These are phyloP conservation scores for Diaporthe sp. DNA, from an alignment of 2,329 filamentous ascomycete species.

Conservation along the genomic window DNA sequence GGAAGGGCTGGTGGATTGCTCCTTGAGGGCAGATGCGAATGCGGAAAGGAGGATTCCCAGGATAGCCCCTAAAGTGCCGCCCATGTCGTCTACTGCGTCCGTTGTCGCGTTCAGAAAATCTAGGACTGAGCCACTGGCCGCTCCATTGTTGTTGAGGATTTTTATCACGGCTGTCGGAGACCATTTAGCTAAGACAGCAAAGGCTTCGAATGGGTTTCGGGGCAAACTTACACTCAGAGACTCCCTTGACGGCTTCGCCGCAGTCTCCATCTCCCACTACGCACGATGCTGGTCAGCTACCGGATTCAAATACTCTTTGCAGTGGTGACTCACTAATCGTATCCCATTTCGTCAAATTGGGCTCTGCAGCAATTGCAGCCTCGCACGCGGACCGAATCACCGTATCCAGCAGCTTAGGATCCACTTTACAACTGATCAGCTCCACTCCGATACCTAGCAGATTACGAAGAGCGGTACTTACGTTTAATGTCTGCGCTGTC, in stretches of 20 bases:
- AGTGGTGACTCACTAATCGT: constrained; percentile 42
- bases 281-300: neutral
- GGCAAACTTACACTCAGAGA: constrained; percentile 35
- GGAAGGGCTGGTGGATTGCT: neutral
- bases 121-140: constrained; percentile 45
- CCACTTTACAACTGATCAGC: constrained; percentile 5
- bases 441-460: neutral
- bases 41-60: constrained; percentile 43
- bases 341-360: constrained; percentile 49
- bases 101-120: constrained; percentile 45
- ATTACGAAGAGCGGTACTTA: neutral
- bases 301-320: fast-evolving
- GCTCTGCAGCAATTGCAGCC: constrained; percentile 51
- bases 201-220: too few species aligned
- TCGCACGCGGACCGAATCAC: constrained; percentile 42
- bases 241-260: constrained; percentile 47
- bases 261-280: constrained; percentile 50
- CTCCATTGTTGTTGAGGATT: constrained; percentile 34
- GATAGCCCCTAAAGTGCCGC: constrained; percentile 48
- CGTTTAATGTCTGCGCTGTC: constrained; percentile 20
- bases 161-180: constrained; percentile 14
- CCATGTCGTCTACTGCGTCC: constrained; percentile 51
- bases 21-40: constrained; percentile 39
- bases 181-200: neutral
- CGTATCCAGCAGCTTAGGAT: constrained; percentile 2